These are phyloP conservation scores for Neofusicoccum laricinum DNA, from an alignment of 2,329 filamentous ascomycete genomes.

Conservation along the genomic window DNA sequence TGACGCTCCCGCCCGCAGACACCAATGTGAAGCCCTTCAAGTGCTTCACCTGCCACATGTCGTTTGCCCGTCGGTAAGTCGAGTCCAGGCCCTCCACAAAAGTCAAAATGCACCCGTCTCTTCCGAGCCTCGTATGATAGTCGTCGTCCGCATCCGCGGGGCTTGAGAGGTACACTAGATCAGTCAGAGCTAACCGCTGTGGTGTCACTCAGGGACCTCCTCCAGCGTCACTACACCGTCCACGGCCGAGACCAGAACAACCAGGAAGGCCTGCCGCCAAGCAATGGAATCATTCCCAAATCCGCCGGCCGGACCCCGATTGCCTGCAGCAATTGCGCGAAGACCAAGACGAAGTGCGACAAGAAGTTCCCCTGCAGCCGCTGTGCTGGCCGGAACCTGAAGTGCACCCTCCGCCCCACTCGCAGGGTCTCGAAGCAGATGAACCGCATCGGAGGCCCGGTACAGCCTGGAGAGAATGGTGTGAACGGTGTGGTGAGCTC, in stretches of 20 bases:
- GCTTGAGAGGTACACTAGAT: neutral
- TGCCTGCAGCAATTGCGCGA: conserved; percentile 53
- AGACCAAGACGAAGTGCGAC: conserved; percentile 55
- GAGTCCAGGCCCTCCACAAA: neutral
- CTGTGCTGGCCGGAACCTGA: conserved; percentile 49
- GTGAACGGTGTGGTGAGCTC: conserved; percentile 27
- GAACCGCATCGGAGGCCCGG: conserved; percentile 9
- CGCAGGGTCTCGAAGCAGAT: conserved; percentile 47
- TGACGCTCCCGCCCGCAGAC: conserved; percentile 33
- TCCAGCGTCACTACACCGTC: conserved; percentile 52
- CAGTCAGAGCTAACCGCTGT: conserved; percentile 2
- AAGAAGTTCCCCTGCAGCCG: conserved; percentile 55
- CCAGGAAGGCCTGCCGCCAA: conserved; percentile 46
- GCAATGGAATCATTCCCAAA: conserved; percentile 51
- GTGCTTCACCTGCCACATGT: conserved; percentile 55
- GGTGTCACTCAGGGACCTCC: conserved; percentile 41
- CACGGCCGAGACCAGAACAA: conserved; percentile 51
- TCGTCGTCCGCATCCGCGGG: neutral
- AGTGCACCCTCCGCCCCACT: conserved; percentile 48
- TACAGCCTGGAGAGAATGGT: conserved; percentile 24
- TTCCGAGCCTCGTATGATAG: neutral
- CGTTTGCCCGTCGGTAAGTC: conserved; percentile 50
- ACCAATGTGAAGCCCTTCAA: conserved; percentile 57
- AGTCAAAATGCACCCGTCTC: neutral
- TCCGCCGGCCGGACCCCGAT: conserved; percentile 52